Conservation (phyloP, 257 asterid species). For the Mitragyna speciosa region DNA sequence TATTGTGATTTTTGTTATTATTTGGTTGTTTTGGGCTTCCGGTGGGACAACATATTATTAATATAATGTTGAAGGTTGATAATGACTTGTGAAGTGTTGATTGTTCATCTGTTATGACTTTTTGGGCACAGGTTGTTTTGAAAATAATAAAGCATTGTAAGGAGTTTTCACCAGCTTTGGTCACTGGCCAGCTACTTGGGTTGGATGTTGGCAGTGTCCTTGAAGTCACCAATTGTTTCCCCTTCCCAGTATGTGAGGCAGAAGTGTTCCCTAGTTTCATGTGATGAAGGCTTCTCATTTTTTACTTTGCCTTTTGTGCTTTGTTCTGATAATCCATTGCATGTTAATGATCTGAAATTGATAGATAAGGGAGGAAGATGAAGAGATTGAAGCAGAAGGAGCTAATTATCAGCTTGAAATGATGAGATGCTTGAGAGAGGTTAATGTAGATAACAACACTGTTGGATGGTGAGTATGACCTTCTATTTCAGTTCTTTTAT, state of each 20-base stretch:
- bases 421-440: conserved; percentile 99
- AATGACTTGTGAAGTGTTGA: not conserved
- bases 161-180: conserved; percentile 92
- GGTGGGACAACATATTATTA: too few relatives aligned
- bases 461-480: conserved; percentile 75
- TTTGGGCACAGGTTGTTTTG: conserved; percentile 61
- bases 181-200: conserved; percentile 95
- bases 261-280: not conserved
- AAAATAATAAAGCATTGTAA: conserved; percentile 95
- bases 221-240: conserved; percentile 96
- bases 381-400: conserved; percentile 96
- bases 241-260: conserved; percentile 70
- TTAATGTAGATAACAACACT: conserved; percentile 96
- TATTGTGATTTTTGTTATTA: too few relatives aligned
- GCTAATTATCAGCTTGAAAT: conserved; percentile 97
- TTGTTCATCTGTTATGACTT: not conserved
- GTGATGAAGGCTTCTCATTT: not conserved
- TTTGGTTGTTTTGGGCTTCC: too few relatives aligned
- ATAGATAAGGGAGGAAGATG: conserved; percentile 96
- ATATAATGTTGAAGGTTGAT: not conserved
- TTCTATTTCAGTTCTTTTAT: not conserved
- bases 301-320: not conserved
- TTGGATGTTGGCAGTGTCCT: conserved; percentile 97
- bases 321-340: not conserved
- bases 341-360: not conserved